Evolutionary conservation across 2,329 filamentous ascomycete species (phyloP), one percentile per base, ranked within the genome.

Genomic region (Elsinoe batatas): DNA sequence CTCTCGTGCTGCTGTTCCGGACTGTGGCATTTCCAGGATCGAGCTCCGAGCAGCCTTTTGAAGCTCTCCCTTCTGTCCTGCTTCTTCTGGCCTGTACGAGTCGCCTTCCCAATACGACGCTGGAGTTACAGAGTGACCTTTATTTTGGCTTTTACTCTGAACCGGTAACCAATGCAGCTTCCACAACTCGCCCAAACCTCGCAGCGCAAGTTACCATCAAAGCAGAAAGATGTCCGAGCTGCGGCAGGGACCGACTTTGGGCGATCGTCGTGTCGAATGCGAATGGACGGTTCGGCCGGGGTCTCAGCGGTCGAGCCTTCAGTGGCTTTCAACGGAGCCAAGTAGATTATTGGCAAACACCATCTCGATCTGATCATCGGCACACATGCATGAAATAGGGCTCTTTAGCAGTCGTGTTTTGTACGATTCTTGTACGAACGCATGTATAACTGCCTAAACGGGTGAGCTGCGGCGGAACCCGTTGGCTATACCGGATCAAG

Each of bases 281-380:
- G 40, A 13, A 44, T 22, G 1, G 40, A 44, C 40, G 40, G 40
- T 44, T 30, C 17, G 40, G 40, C 40, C 20, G 20, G 12, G 40
- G 40, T 44, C 40, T 44, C 40, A 44, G 18, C 26, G 40, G 40
- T 44, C 40, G 40, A 44, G 40, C 40, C 44, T 49, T 30, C 12
- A n/a, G 33, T 33, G 26, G 15, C 44, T 49, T 38, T 49, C 44
- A 49, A 49, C 15, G 44, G 44, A 33, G 44, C 44, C 44, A 49
- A 49, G 44, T 33, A n/a, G 15, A 35, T 26, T 26, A 30, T 30
- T 30, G 26, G 26, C 26, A 30, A 30, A 30, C 7, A 30, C 5
- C 26, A 30, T 30, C 26, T 30, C 26, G 26, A 30, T 30, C 26
- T 30, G 26, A 30, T 30, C 26, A 30, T 30, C 26, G 40, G 20